Evolutionary conservation across 768 basidiomycete genomes (phyloP).

Genomic region (Lanmaoa rubissima): DNA sequence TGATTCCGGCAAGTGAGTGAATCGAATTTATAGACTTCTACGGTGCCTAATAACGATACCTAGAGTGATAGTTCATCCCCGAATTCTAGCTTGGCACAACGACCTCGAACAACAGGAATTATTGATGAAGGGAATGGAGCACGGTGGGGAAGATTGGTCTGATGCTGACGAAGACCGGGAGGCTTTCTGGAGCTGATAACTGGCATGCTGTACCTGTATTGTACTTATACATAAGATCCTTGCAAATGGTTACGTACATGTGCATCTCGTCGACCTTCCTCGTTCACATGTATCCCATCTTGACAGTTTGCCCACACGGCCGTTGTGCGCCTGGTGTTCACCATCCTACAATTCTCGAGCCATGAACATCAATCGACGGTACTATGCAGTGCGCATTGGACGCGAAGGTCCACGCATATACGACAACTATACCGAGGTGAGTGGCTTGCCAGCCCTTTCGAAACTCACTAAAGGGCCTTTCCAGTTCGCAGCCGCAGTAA

Average conservation of each 20-base stretch:
- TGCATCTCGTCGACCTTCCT: background rate
- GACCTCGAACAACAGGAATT: constrained; percentile 24
- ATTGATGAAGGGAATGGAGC: constrained; percentile 7
- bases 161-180: constrained; percentile 35
- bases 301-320: background rate
- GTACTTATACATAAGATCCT: background rate
- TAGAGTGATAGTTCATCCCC: constrained; percentile 65
- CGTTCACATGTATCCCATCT: background rate
- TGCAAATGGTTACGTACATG: constrained; percentile 6
- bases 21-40: background rate
- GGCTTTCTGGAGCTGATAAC: constrained; percentile 28
- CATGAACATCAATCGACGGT: constrained; percentile 23
- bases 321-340: background rate
- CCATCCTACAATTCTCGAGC: background rate
- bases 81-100: constrained; percentile 58
- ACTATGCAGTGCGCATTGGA: constrained; percentile 37
- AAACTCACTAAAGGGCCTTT: background rate
- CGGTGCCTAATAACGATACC: background rate
- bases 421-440: constrained; percentile 27
- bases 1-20: constrained; percentile 51
- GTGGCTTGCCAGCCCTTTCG: constrained; percentile 1
- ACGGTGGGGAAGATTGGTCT: constrained; percentile 18
- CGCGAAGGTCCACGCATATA: constrained; percentile 35
- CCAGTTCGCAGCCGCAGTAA: constrained; percentile 27
- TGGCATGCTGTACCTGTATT: background rate